phyloP scores from a whole-genome alignment of 768 basidiomycete genomes.

The Suillus brevipes region DNA sequence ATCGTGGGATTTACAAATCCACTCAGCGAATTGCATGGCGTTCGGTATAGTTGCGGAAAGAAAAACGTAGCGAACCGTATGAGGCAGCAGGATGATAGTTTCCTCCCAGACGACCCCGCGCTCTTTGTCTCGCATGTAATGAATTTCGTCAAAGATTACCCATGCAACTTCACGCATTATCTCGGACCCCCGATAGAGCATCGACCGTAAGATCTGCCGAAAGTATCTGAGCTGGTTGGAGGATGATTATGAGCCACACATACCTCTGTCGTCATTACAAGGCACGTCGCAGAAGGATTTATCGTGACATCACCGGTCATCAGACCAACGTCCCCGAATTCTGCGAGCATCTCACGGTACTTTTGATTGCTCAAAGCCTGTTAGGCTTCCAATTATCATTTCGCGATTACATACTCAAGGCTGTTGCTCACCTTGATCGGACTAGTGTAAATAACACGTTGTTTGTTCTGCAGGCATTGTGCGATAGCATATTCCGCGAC shows the following conservation, averaged over 20 bases:
- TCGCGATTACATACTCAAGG: constrained; percentile 14
- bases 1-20: constrained; percentile 96
- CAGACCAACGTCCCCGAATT: constrained; percentile 96
- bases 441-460: constrained; percentile 98
- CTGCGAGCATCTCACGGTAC: constrained; percentile 95
- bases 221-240: not conserved
- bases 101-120: constrained; percentile 99
- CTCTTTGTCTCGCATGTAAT: constrained; percentile 99
- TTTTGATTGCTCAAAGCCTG: constrained; percentile 99
- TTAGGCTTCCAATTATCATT: constrained; percentile 20
- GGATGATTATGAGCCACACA: not conserved
- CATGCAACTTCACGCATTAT: constrained; percentile 99
- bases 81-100: constrained; percentile 95
- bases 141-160: constrained; percentile 99
- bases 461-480: constrained; percentile 88
- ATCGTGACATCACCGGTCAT: constrained; percentile 99
- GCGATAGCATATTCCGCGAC: constrained; percentile 99
- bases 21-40: constrained; percentile 99
- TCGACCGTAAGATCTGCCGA: constrained; percentile 89
- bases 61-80: constrained; percentile 96
- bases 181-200: constrained; percentile 98
- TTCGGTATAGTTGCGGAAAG: constrained; percentile 99
- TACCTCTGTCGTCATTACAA: constrained; percentile 99
- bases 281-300: constrained; percentile 93
- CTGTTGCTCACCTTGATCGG: constrained; percentile 88